These are phyloP conservation scores for Bonia amplexicaulis DNA, from an alignment of 176 grass and related monocot genomes.

Conservation along the genomic window DNA sequence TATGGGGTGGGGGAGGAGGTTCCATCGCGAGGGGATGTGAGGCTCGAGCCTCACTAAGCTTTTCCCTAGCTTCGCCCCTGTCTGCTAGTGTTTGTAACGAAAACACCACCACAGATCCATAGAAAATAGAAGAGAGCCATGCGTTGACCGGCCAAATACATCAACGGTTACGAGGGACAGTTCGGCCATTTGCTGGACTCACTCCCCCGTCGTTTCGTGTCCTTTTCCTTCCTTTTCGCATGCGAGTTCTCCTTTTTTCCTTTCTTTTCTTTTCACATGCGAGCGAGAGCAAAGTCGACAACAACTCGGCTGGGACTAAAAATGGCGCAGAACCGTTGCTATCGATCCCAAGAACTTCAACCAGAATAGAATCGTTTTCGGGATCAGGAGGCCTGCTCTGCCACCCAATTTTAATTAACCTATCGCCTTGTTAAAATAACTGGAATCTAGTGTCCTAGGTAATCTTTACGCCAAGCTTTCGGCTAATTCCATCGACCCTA, in stretches of 20 bases:
- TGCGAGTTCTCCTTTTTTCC: not conserved
- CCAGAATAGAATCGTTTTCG: slow-evolving; percentile 8
- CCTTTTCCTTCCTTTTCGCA: not conserved
- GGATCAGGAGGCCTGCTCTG: not conserved
- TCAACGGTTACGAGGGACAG: not conserved
- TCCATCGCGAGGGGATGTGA: too few relatives aligned
- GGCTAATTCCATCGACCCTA: not conserved
- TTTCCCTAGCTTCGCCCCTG: too few relatives aligned
- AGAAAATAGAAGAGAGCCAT: not conserved
- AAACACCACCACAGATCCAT: too few relatives aligned
- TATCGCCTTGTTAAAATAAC: not conserved
- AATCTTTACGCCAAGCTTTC: not conserved
- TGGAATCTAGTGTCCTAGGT: not conserved
- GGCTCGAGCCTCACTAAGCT: too few relatives aligned
- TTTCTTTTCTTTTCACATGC: not conserved
- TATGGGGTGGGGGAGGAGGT: too few relatives aligned
- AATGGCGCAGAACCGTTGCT: not conserved
- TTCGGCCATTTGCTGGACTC: not conserved
- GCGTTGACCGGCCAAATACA: not conserved
- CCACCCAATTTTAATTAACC: not conserved
- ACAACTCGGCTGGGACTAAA: not conserved
- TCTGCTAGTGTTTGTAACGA: too few relatives aligned
- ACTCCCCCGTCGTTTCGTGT: not conserved
- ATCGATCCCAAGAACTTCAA: not conserved
- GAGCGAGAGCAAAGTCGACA: not conserved